Evolutionary conservation across 768 basidiomycete genomes (phyloP).

Genomic region (Candolleomyces efflorescens): DNA sequence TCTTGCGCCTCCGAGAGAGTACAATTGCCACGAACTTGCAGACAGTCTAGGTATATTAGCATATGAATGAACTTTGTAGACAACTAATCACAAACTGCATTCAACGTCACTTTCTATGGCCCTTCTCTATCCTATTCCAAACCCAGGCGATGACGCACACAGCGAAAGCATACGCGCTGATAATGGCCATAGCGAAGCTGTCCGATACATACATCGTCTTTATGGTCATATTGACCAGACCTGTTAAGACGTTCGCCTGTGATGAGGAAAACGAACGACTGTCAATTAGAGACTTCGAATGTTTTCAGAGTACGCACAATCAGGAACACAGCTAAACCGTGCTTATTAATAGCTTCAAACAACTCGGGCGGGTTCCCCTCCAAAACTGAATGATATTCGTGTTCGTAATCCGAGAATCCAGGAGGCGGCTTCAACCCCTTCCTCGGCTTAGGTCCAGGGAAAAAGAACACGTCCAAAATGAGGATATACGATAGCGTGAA

Average conservation of each 20-base stretch:
- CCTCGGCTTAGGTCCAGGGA: slow-evolving; percentile 36
- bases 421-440: slow-evolving; percentile 10
- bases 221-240: slow-evolving; percentile 75
- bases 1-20: too few relatives aligned
- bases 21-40: too few relatives aligned
- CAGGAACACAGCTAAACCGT: slow-evolving; percentile 77
- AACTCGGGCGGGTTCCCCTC: slow-evolving; percentile 41
- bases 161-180: slow-evolving; percentile 55
- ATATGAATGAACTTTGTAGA: too few relatives aligned
- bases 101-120: not conserved
- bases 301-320: slow-evolving; percentile 45
- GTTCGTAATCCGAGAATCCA: not conserved
- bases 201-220: slow-evolving; percentile 76
- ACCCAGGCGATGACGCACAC: slow-evolving; percentile 65
- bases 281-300: not conserved
- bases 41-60: too few relatives aligned
- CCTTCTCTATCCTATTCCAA: slow-evolving; percentile 1
- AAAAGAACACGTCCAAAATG: slow-evolving; percentile 65
- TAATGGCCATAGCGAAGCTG: slow-evolving; percentile 52
- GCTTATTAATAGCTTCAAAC: slow-evolving; percentile 79
- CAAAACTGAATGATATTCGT: not conserved
- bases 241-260: slow-evolving; percentile 87
- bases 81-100: not conserved
- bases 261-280: not conserved
- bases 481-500: slow-evolving; percentile 80